Evolutionary conservation across 2,329 filamentous ascomycete species (phyloP).

Genomic region (Fusarium sterilihyphosum): DNA sequence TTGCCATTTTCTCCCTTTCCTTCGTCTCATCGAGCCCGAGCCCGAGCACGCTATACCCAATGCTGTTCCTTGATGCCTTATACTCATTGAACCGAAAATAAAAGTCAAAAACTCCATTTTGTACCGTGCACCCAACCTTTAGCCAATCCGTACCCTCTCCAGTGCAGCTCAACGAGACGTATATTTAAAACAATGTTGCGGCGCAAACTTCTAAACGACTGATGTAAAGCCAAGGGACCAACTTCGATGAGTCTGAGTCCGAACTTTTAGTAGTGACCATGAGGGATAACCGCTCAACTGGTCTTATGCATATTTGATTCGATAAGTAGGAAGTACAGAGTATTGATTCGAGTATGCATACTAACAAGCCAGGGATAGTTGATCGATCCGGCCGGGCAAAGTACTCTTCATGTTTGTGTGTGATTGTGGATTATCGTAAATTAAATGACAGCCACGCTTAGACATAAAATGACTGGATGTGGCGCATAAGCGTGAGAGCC

Average conservation of each 20-base stretch:
- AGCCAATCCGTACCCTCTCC: background rate
- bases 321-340: background rate
- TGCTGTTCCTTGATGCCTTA: background rate
- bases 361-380: background rate
- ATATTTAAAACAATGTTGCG: conserved; percentile 5
- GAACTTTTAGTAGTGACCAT: conserved; percentile 5
- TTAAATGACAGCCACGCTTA: background rate
- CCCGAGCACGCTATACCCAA: conserved; percentile 3
- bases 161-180: background rate
- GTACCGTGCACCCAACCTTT: background rate
- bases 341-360: conserved; percentile 13
- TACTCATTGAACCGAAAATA: conserved; percentile 3
- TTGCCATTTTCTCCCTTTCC: background rate
- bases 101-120: conserved; percentile 24
- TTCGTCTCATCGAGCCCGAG: background rate
- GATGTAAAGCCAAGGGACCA: background rate
- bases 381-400: background rate
- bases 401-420: background rate
- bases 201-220: conserved; percentile 14
- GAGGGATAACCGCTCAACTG: background rate
- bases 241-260: conserved; percentile 6
- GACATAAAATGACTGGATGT: conserved; percentile 3
- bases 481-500: conserved; percentile 28
- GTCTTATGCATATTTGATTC: background rate
- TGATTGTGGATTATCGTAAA: conserved; percentile 10